A percentile compares a stretch with the other conserved stretches of the same genome.
Conservation (phyloP, 1,284 basidiomycete species). For the Microbotryum violaceum region DNA sequence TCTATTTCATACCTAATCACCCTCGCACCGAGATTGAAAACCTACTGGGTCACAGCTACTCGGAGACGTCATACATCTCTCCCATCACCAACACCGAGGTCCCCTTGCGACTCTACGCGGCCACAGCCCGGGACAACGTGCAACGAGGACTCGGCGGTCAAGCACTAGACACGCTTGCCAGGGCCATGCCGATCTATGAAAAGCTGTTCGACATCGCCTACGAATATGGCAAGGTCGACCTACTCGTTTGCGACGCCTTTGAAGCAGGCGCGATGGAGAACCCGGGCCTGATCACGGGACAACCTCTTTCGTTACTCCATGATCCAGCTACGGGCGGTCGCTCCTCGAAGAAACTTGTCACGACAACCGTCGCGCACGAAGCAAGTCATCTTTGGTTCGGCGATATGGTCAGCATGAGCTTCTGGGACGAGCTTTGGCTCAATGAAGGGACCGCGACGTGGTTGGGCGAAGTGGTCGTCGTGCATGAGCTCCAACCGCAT, state of each 20-base stretch:
- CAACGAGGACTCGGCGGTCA: slow-evolving; percentile 54
- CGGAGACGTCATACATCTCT: slow-evolving; percentile 70
- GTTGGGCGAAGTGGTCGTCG: slow-evolving; percentile 80
- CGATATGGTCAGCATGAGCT: slow-evolving; percentile 21
- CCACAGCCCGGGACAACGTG: slow-evolving; percentile 69
- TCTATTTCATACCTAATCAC: neutral
- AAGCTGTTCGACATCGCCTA: slow-evolving; percentile 46
- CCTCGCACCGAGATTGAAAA: neutral
- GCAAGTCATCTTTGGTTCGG: slow-evolving; percentile 32
- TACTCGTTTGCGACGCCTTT: slow-evolving; percentile 37
- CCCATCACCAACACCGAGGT: slow-evolving; percentile 73
- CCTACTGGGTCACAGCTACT: slow-evolving; percentile 38
- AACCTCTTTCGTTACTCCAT: slow-evolving; percentile 73
- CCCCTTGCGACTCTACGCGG: slow-evolving; percentile 76
- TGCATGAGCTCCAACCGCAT: slow-evolving; percentile 56
- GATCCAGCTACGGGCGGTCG: slow-evolving; percentile 47
- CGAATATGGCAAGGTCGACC: slow-evolving; percentile 40
- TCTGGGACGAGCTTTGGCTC: slow-evolving; percentile 40
- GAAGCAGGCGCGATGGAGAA: slow-evolving; percentile 81
- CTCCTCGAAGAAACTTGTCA: slow-evolving; percentile 37
- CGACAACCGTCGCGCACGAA: slow-evolving; percentile 42
- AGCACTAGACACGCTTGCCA: slow-evolving; percentile 80
- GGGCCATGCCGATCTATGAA: slow-evolving; percentile 87
- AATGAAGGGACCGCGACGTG: slow-evolving; percentile 67
- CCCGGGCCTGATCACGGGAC: slow-evolving; percentile 68